These are phyloP conservation scores for Colletotrichum simmondsii DNA, from an alignment of 2,329 filamentous ascomycete genomes.

Conservation along the genomic window DNA sequence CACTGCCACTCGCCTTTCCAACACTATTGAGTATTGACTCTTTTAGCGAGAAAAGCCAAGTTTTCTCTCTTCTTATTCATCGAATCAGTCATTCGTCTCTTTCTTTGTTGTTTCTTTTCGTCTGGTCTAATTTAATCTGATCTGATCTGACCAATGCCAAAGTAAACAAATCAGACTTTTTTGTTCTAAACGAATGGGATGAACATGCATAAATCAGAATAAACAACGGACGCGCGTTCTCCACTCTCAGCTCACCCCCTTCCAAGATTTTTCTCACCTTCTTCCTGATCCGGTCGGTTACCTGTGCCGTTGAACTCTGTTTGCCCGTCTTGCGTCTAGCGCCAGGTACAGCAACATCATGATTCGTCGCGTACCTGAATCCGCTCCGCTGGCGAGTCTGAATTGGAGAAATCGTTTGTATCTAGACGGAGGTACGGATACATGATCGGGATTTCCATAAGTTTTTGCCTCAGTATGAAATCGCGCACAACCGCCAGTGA, in stretches of 20 bases:
- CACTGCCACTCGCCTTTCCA: not conserved
- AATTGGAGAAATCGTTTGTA: not conserved
- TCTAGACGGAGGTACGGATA: no score
- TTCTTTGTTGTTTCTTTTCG: not conserved
- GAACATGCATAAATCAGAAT: not conserved
- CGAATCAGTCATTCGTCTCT: not conserved
- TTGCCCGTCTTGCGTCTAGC: slow-evolving; percentile 6
- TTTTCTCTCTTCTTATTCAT: not conserved
- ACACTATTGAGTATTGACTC: not conserved
- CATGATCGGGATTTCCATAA: no score
- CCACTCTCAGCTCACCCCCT: not conserved
- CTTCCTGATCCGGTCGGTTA: not conserved
- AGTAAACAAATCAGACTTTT: not conserved
- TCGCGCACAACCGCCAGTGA: not conserved
- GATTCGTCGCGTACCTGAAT: slow-evolving; percentile 17
- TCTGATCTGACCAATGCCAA: not conserved
- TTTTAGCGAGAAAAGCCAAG: not conserved
- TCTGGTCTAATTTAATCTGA: not conserved
- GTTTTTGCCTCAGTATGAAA: no score
- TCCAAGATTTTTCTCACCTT: not conserved
- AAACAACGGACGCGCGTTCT: not conserved
- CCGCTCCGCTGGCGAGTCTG: no score
- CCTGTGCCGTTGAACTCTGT: not conserved
- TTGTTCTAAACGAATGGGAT: not conserved
- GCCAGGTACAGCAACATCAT: slow-evolving; percentile 3